phyloP scores from a whole-genome alignment of 1,139 yeast genomes.

The Zygosaccharomyces pseudobailii region DNA sequence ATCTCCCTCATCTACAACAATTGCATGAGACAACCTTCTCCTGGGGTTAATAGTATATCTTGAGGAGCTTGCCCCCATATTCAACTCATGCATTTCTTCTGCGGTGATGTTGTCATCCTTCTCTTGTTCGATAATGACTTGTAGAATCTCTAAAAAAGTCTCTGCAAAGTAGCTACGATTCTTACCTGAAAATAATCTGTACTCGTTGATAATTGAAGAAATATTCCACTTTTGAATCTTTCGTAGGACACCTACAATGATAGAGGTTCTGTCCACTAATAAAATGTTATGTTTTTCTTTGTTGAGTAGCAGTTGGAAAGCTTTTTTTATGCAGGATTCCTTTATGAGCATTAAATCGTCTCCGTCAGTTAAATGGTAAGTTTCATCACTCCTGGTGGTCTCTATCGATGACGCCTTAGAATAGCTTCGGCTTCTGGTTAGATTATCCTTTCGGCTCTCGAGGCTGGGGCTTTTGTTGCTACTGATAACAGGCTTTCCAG shows the following conservation, averaged over 20 bases:
- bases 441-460: neutral
- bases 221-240: constrained; percentile 86
- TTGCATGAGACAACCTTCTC: constrained; percentile 11
- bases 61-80: constrained; percentile 29
- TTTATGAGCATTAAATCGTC: constrained; percentile 74
- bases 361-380: constrained; percentile 31
- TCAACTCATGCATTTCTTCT: constrained; percentile 14
- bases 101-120: constrained; percentile 14
- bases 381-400: constrained; percentile 1
- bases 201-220: constrained; percentile 78
- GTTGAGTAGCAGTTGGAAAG: constrained; percentile 60
- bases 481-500: constrained; percentile 16
- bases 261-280: constrained; percentile 73
- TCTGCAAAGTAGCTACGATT: constrained; percentile 78
- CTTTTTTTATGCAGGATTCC: constrained; percentile 49
- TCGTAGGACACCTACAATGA: constrained; percentile 74
- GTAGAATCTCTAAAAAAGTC: constrained; percentile 69
- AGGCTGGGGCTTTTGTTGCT: constrained; percentile 5
- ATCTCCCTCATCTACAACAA: constrained; percentile 29
- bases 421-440: neutral
- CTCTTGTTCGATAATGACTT: constrained; percentile 44
- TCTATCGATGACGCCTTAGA: neutral
- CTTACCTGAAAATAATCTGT: constrained; percentile 68
- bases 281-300: constrained; percentile 62
- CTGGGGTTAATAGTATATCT: constrained; percentile 24